phyloP scores from a whole-genome alignment of 495 filamentous ascomycete genomes.

The Chaetomium tenue region DNA sequence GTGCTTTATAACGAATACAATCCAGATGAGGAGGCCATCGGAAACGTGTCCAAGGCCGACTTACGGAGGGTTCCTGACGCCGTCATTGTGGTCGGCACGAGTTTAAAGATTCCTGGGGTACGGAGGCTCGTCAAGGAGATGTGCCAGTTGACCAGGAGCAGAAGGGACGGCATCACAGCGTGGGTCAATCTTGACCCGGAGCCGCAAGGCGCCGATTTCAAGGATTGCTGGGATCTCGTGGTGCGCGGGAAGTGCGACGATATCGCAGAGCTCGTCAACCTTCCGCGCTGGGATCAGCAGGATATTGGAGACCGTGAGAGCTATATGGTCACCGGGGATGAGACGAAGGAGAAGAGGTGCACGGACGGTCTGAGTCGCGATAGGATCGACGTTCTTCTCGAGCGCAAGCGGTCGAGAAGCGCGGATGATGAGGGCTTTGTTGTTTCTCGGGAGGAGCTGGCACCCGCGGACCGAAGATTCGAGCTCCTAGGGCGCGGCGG shows the following conservation, averaged over 20 bases:
- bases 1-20: constrained; percentile 97
- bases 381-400: constrained; percentile 42
- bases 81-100: constrained; percentile 91
- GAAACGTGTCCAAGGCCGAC: constrained; percentile 80
- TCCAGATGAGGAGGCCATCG: constrained; percentile 93
- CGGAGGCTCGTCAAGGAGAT: constrained; percentile 85
- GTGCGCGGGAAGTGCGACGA: constrained; percentile 85
- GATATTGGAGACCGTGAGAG: constrained; percentile 38
- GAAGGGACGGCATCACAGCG: constrained; percentile 83
- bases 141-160: constrained; percentile 72
- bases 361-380: constrained; percentile 35
- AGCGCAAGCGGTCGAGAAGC: constrained; percentile 34
- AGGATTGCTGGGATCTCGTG: constrained; percentile 87
- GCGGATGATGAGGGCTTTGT: constrained; percentile 25
- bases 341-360: constrained; percentile 40
- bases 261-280: constrained; percentile 69
- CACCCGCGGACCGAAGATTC: constrained; percentile 23
- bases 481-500: constrained; percentile 37
- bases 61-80: constrained; percentile 83
- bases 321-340: constrained; percentile 42
- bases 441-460: constrained; percentile 24
- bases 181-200: constrained; percentile 91
- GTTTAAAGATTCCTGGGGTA: constrained; percentile 89
- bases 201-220: constrained; percentile 78
- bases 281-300: constrained; percentile 74